Conservation (phyloP, 2,329 filamentous ascomycete genomes). For the Pseudogymnoascus sp. region DNA sequence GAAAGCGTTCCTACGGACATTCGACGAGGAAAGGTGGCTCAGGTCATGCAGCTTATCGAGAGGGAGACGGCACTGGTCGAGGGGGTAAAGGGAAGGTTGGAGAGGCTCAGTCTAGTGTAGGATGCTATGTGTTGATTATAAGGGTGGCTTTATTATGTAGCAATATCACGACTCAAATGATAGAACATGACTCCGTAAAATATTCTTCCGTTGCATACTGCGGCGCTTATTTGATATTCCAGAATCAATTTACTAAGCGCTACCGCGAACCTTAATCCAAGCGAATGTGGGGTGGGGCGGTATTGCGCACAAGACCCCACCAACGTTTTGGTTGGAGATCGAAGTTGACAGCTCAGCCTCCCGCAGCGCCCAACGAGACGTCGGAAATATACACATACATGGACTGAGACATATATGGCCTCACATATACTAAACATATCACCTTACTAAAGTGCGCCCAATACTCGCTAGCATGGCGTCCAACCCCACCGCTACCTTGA, state of each 20-base stretch:
- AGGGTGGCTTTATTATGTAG: slow-evolving; percentile 2
- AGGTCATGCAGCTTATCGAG: slow-evolving; percentile 56
- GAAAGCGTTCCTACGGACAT: slow-evolving; percentile 46
- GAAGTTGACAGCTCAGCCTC: slow-evolving; percentile 9
- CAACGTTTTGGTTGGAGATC: slow-evolving; percentile 2
- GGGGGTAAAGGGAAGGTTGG: slow-evolving; percentile 54
- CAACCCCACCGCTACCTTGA: slow-evolving; percentile 25
- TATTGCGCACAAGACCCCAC: slow-evolving; percentile 9
- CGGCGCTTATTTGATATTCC: slow-evolving; percentile 6
- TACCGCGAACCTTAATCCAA: slow-evolving; percentile 7
- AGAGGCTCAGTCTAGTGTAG: slow-evolving; percentile 38
- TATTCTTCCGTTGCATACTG: background rate
- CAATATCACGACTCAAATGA: background rate
- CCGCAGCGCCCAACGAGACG: background rate
- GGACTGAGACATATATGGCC: slow-evolving; percentile 3
- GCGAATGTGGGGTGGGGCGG: slow-evolving; percentile 2
- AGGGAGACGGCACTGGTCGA: slow-evolving; percentile 62
- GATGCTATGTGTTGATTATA: background rate
- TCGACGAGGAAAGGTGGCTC: slow-evolving; percentile 52
- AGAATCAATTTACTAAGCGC: slow-evolving; percentile 2
- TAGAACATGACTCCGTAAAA: background rate
- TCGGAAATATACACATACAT: background rate
- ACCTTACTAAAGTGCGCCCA: background rate
- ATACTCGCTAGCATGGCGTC: slow-evolving; percentile 21
- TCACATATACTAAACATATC: background rate